Conservation (phyloP, 345 rosid genomes). For the Iberis pinnata region DNA sequence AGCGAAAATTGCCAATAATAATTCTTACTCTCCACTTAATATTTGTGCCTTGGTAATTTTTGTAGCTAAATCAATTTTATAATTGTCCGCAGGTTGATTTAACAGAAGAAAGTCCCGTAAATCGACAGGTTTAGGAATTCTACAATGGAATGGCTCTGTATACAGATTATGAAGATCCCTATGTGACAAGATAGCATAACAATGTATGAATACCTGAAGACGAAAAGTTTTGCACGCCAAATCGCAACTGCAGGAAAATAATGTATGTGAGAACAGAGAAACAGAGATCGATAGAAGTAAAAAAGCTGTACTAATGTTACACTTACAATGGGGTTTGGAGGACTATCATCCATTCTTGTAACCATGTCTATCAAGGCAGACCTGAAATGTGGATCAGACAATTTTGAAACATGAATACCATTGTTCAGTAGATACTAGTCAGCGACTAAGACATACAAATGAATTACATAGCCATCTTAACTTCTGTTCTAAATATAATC, state of each 20-base stretch:
- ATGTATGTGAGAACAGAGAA: conserved; percentile 15
- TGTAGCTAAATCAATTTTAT: conserved; percentile 1
- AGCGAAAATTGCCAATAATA: background rate
- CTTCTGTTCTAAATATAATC: background rate
- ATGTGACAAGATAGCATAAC: conserved; percentile 15
- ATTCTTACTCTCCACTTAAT: background rate
- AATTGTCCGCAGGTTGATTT: background rate
- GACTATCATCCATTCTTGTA: conserved; percentile 33
- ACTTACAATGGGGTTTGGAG: conserved; percentile 48
- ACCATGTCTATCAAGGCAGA: conserved; percentile 29
- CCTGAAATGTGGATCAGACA: conserved; percentile 35
- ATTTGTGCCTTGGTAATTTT: background rate
- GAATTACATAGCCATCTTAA: background rate
- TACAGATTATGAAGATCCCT: background rate
- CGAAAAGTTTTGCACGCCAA: conserved; percentile 60
- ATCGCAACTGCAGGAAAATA: conserved; percentile 44
- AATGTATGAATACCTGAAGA: conserved; percentile 54
- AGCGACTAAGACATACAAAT: conserved; percentile 1
- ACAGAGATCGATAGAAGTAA: background rate
- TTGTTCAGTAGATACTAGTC: conserved; percentile 2
- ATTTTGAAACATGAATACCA: no score
- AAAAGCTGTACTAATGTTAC: background rate
- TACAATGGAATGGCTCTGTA: background rate
- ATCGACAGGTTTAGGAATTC: conserved; percentile 7
- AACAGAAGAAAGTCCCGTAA: conserved; percentile 1